Evolutionary conservation across 2,329 filamentous ascomycete species (phyloP).

Genomic region (Allantophomopsis lycopodina): DNA sequence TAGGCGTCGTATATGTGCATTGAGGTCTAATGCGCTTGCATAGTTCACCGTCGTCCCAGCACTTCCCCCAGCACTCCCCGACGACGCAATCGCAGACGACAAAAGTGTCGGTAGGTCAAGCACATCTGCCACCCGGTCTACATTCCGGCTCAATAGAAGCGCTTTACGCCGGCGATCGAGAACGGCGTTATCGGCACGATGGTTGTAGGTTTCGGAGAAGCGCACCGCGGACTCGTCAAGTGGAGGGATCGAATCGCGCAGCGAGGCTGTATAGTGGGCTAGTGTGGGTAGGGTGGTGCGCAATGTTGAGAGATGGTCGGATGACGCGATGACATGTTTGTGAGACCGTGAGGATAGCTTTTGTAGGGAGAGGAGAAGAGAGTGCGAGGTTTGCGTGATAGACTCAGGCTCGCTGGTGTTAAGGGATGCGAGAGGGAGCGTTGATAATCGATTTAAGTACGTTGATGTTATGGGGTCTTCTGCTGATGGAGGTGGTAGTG

Average conservation of each 20-base stretch:
- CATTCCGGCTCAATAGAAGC: slow-evolving; percentile 70
- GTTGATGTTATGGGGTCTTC: slow-evolving; percentile 40
- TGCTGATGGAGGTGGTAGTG: slow-evolving; percentile 22
- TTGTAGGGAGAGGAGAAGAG: slow-evolving; percentile 71
- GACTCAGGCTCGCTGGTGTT: slow-evolving; percentile 63
- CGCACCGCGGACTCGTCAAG: slow-evolving; percentile 66
- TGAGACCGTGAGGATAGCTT: slow-evolving; percentile 81
- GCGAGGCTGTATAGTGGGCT: slow-evolving; percentile 46
- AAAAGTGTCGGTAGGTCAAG: slow-evolving; percentile 81
- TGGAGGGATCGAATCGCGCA: slow-evolving; percentile 61
- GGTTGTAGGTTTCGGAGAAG: slow-evolving; percentile 77
- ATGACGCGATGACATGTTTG: slow-evolving; percentile 69
- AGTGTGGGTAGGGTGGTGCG: slow-evolving; percentile 58
- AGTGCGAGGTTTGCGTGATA: slow-evolving; percentile 70
- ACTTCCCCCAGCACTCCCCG: slow-evolving; percentile 13
- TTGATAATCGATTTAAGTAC: slow-evolving; percentile 69
- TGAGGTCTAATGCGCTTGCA: slow-evolving; percentile 77
- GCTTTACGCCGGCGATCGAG: slow-evolving; percentile 66
- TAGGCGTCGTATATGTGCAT: slow-evolving; percentile 83
- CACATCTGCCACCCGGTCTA: slow-evolving; percentile 80
- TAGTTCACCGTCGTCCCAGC: slow-evolving; percentile 52
- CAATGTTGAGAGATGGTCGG: slow-evolving; percentile 63
- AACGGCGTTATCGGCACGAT: slow-evolving; percentile 53
- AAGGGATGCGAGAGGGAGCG: slow-evolving; percentile 61
- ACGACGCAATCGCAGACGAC: slow-evolving; percentile 58